Evolutionary conservation across 768 basidiomycete species (phyloP).

Genomic region (Amanita phalloides): DNA sequence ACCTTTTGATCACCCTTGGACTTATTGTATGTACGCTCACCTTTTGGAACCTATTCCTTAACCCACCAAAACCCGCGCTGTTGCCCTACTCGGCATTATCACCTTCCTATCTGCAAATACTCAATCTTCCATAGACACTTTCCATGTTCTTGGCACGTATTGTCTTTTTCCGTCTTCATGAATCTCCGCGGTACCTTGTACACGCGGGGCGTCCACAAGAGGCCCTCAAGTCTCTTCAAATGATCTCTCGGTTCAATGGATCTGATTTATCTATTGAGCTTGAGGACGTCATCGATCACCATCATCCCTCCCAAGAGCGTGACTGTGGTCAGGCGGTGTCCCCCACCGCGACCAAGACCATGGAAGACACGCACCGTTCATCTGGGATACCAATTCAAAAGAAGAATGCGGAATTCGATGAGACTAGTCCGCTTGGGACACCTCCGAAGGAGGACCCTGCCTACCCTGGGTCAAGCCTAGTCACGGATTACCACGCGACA

Average conservation of each 20-base stretch:
- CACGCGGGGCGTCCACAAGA: constrained; percentile 79
- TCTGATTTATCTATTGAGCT: constrained; percentile 54
- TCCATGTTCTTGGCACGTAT: constrained; percentile 83
- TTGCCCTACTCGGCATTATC: background rate
- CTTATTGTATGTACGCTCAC: constrained; percentile 54
- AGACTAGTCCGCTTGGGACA: constrained; percentile 2
- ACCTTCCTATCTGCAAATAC: constrained; percentile 1
- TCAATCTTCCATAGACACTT: constrained; percentile 49
- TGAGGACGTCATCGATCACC: constrained; percentile 53
- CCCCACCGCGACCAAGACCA: background rate
- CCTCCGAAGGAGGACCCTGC: background rate
- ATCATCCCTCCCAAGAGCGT: constrained; percentile 4
- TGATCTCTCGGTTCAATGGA: constrained; percentile 85
- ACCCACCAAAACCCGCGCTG: background rate
- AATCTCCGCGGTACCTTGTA: constrained; percentile 90
- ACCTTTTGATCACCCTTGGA: constrained; percentile 69
- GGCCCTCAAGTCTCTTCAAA: constrained; percentile 70
- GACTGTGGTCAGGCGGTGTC: background rate
- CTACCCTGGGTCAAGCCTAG: background rate
- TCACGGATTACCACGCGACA: constrained; percentile 9
- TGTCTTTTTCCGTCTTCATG: constrained; percentile 84
- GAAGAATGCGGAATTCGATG: background rate
- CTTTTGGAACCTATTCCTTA: constrained; percentile 4
- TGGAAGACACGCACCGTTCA: background rate
- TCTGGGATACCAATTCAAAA: background rate